phyloP scores from a whole-genome alignment of 2,329 filamentous ascomycete species.

The Exophiala alcalophila region DNA sequence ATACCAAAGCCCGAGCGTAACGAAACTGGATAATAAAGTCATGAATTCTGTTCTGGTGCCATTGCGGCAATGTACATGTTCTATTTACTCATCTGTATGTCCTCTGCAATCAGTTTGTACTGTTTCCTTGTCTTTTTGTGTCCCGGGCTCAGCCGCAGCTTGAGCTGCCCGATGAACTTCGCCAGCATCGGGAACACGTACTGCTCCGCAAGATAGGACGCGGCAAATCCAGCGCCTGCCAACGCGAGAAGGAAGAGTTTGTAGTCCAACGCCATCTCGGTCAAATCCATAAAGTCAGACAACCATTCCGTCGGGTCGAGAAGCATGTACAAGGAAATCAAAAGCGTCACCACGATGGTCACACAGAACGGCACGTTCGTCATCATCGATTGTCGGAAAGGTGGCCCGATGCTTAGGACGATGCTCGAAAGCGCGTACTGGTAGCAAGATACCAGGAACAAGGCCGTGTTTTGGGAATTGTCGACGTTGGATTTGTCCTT shows the following conservation, averaged over 20 bases:
- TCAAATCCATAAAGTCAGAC: constrained; percentile 77
- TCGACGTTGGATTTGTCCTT: constrained; percentile 77
- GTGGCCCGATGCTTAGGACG: constrained; percentile 84
- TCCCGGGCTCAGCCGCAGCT: constrained; percentile 54
- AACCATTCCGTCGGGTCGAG: constrained; percentile 69
- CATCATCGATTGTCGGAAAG: constrained; percentile 76
- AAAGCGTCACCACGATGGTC: constrained; percentile 67
- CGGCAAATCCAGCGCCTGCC: constrained; percentile 64
- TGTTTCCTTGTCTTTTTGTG: constrained; percentile 74
- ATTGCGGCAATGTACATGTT: too few species aligned
- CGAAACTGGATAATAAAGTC: too few species aligned
- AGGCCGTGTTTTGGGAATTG: constrained; percentile 88
- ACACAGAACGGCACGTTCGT: constrained; percentile 84
- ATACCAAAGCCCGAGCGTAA: too few species aligned
- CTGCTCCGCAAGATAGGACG: constrained; percentile 70
- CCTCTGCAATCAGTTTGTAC: constrained; percentile 78
- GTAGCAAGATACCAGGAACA: constrained; percentile 89
- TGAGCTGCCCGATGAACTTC: constrained; percentile 61
- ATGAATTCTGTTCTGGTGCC: too few species aligned
- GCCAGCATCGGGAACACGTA: constrained; percentile 68
- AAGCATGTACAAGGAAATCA: constrained; percentile 75
- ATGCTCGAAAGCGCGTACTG: constrained; percentile 91
- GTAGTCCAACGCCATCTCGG: constrained; percentile 69
- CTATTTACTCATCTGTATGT: constrained; percentile 46
- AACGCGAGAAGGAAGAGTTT: constrained; percentile 68